Evolutionary conservation across 768 basidiomycete genomes (phyloP).

Genomic region (Paxillus rubicundulus): DNA sequence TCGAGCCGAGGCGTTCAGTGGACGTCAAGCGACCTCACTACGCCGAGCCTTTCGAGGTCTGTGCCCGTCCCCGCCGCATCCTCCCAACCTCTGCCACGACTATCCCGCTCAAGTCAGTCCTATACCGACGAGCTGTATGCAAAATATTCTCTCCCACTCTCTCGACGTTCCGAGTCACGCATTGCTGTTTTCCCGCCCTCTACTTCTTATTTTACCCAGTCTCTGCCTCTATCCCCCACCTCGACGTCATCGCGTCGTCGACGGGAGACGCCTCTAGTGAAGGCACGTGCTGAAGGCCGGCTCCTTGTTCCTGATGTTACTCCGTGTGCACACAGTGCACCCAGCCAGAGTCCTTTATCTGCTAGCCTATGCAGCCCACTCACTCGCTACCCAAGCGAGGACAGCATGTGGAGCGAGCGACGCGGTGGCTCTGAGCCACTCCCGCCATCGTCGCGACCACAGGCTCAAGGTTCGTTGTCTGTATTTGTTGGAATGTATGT

Average conservation of each 20-base stretch:
- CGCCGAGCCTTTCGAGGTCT: conserved; percentile 24
- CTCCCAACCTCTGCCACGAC: conserved; percentile 23
- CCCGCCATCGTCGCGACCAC: conserved; percentile 36
- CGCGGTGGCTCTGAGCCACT: conserved; percentile 22
- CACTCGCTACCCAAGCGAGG: conserved; percentile 40
- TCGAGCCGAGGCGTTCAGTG: conserved; percentile 53
- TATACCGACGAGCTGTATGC: conserved; percentile 48
- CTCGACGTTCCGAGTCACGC: conserved; percentile 54
- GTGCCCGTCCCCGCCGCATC: conserved; percentile 22
- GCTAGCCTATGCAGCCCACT: conserved; percentile 36
- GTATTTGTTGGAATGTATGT: conserved; percentile 1
- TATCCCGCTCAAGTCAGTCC: conserved; percentile 32
- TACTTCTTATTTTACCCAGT: conserved; percentile 35
- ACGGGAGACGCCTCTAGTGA: conserved; percentile 55
- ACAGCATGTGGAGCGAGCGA: conserved; percentile 30
- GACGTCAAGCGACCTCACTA: conserved; percentile 35
- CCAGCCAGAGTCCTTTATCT: conserved; percentile 33
- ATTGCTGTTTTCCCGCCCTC: conserved; percentile 37
- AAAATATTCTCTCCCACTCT: conserved; percentile 55
- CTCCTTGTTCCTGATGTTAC: conserved; percentile 53
- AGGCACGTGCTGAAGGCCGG: conserved; percentile 60
- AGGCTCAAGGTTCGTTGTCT: conserved; percentile 49
- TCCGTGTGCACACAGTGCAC: conserved; percentile 29
- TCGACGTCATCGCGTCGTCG: conserved; percentile 36
- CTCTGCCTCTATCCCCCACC: conserved; percentile 35